Conservation (phyloP, 139 green algal genomes). For the Nannochloris sp. region DNA sequence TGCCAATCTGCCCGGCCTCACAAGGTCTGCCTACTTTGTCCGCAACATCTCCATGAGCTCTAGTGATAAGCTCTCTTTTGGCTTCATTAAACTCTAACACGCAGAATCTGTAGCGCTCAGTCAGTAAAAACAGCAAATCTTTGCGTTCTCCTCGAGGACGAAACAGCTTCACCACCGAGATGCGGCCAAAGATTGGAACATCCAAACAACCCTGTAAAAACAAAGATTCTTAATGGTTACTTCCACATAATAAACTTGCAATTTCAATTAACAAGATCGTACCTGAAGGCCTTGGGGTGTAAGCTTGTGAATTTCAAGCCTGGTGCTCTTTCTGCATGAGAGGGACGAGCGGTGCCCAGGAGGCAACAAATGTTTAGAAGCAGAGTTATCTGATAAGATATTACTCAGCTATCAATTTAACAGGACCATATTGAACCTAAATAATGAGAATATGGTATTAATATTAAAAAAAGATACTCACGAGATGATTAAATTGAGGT, state of each 20-base stretch:
- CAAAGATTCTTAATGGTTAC: neutral
- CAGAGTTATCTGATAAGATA: neutral
- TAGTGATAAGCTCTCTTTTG: conserved; percentile 67
- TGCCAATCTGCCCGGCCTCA: conserved; percentile 75
- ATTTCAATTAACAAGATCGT: neutral
- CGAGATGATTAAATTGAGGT: conserved; percentile 90
- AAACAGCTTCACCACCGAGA: conserved; percentile 82
- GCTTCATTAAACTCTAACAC: conserved; percentile 71
- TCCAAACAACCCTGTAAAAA: conserved; percentile 70
- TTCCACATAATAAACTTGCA: neutral
- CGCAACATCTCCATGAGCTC: conserved; percentile 67
- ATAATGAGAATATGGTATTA: too few relatives aligned
- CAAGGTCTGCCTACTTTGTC: conserved; percentile 74
- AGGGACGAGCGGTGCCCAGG: neutral
- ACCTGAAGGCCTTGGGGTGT: conserved; percentile 81
- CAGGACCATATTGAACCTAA: neutral
- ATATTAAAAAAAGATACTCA: too few relatives aligned
- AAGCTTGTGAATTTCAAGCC: conserved; percentile 83
- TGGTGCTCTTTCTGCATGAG: conserved; percentile 64
- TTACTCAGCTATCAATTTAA: neutral
- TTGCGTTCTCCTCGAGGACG: conserved; percentile 50
- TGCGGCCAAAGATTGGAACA: conserved; percentile 86
- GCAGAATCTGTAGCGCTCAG: conserved; percentile 89
- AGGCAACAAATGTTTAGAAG: too few relatives aligned
- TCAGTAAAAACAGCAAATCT: conserved; percentile 86